phyloP scores from a whole-genome alignment of 2,329 filamentous ascomycete genomes.

The Cadophora malorum region DNA sequence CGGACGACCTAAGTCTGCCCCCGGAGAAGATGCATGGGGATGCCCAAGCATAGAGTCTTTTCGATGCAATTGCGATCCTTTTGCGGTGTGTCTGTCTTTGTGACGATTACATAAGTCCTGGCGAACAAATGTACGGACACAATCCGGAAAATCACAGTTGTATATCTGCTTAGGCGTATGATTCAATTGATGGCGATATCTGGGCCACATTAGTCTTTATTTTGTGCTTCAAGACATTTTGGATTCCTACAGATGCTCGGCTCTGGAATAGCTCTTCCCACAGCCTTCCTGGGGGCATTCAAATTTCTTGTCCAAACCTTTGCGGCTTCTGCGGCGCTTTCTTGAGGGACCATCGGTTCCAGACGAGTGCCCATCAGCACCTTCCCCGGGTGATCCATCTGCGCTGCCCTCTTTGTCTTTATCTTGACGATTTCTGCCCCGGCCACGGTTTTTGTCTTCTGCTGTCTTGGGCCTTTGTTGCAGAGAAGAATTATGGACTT shows the following conservation, averaged over 20 bases:
- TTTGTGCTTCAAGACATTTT: not conserved
- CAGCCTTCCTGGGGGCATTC: constrained; percentile 86
- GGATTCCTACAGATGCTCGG: constrained; percentile 84
- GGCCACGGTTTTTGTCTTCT: constrained; percentile 43
- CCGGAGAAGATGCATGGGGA: constrained; percentile 50
- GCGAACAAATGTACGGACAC: constrained; percentile 87
- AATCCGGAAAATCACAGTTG: constrained; percentile 90
- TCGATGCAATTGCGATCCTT: constrained; percentile 77
- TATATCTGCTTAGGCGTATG: constrained; percentile 97
- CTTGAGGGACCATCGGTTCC: constrained; percentile 45
- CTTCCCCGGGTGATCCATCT: constrained; percentile 39
- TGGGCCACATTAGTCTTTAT: constrained; percentile 42
- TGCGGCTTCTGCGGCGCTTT: constrained; percentile 74
- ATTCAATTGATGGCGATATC: constrained; percentile 91
- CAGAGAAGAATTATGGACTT: constrained; percentile 37
- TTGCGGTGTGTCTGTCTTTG: constrained; percentile 79
- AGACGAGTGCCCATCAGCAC: constrained; percentile 42
- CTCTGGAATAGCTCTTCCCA: constrained; percentile 94
- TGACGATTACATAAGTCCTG: constrained; percentile 91
- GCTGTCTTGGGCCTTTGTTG: constrained; percentile 36
- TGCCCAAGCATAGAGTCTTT: constrained; percentile 69
- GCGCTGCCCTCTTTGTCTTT: constrained; percentile 38
- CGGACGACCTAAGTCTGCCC: constrained; percentile 36
- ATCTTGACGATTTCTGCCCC: constrained; percentile 42
- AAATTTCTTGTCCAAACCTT: constrained; percentile 81